Evolutionary conservation across 371 early-diverging fungal species (phyloP), one percentile per base, ranked within the genome.

Genomic region (Mortierella polycephala): DNA sequence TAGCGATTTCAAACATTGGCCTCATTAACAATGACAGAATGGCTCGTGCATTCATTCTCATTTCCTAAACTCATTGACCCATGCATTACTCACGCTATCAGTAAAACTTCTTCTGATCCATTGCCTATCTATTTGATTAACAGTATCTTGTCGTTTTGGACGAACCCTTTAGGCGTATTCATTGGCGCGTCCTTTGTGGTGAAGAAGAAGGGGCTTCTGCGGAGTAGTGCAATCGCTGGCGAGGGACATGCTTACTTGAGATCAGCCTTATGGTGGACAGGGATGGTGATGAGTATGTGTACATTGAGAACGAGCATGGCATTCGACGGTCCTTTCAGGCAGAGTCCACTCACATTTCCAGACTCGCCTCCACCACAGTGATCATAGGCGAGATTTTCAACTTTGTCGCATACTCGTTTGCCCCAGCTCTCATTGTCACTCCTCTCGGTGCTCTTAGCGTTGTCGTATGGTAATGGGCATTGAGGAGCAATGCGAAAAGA

Each of bases 361-460:
- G 30, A 30, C 1, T 16, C 10, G 12, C 20, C 30, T 23, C 23
- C 8, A 14, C 18, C 44, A 39, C 60, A 91, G 91, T 91, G 91
- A 85, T 87, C 63, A 63, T 95, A 47, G 98, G 98, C 13, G 98
- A 98, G 82, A 75, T 93, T 37, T 91, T 93, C 71, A 98, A 98
- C 83, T 97, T 98, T 85, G 88, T 95, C 6, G 98, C 98, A 7
- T 98, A 97, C 76, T 90, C 96, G 18, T 97, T 93, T 83, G 95
- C 98, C 16, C 97, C 95, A 4, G 98, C 98, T 5, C 94, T 98
- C 45, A 73, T 97, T 44, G 96, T 98, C 11, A 97, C 98, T 12
- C 98, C 98, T n/a, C 82, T 98, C 41, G 98, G 98, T 18, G 97
- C 96, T 9, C 84, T 97, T 11, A 91, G 92, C 79, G 99, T 98